Evolutionary conservation across 495 filamentous ascomycete species (phyloP).

Genomic region (Xylaria flabelliformis): DNA sequence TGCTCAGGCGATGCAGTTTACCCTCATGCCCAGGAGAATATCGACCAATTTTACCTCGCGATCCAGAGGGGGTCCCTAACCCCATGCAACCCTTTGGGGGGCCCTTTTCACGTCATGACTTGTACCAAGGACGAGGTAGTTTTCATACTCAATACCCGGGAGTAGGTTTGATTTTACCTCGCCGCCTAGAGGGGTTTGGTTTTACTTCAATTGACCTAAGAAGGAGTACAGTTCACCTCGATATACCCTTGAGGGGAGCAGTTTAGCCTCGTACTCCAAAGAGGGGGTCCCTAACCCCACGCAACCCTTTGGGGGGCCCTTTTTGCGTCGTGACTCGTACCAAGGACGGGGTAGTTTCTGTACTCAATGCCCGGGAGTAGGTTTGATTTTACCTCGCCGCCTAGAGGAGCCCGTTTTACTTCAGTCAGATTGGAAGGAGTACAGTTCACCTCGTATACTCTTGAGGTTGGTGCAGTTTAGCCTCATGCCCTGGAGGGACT

Average conservation of each 20-base stretch:
- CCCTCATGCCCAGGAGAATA: not conserved
- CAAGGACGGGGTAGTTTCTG: not conserved
- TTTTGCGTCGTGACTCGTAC: not conserved
- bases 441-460: constrained; percentile 1
- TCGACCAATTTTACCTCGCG: not conserved
- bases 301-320: not conserved
- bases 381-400: not conserved
- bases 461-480: constrained; percentile 1
- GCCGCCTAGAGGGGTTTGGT: not conserved
- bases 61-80: not conserved
- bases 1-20: not conserved
- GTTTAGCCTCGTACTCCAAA: too few relatives aligned
- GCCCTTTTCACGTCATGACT: not conserved
- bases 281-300: not conserved
- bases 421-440: not conserved
- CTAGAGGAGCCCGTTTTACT: not conserved
- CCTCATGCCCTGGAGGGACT: not conserved
- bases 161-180: not conserved
- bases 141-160: not conserved
- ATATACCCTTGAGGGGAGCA: not conserved
- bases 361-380: not conserved
- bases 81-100: not conserved
- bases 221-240: constrained; percentile 1
- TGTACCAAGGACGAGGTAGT: not conserved
- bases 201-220: not conserved